Conservation (phyloP, 352 stramenopile species). For the Pythium oligandrum region DNA sequence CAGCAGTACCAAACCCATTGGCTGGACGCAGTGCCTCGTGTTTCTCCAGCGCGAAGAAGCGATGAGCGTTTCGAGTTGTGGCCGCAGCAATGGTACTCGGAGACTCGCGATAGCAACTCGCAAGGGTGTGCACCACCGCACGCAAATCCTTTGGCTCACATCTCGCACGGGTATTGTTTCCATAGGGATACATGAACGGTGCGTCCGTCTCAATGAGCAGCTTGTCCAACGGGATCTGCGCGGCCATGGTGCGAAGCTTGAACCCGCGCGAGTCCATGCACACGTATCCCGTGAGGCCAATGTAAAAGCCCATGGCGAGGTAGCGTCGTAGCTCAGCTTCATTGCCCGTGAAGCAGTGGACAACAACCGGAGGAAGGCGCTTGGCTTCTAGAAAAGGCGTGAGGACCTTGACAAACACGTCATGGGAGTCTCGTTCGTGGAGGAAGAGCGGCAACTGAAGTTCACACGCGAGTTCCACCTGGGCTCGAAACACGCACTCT, state of each 20-base stretch:
- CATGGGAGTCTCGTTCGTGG: conserved; percentile 78
- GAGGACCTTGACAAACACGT: conserved; percentile 43
- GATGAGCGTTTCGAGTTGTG: conserved; percentile 44
- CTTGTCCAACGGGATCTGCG: conserved; percentile 39
- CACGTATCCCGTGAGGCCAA: conserved; percentile 67
- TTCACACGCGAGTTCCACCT: conserved; percentile 86
- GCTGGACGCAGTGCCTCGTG: conserved; percentile 5
- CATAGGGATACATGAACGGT: conserved; percentile 73
- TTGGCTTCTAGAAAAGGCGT: conserved; percentile 37
- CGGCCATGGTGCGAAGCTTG: conserved; percentile 35
- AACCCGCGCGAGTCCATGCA: conserved; percentile 56
- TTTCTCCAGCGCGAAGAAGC: conserved; percentile 43
- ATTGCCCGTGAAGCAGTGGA: conserved; percentile 72
- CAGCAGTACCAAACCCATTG: not conserved
- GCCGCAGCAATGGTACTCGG: conserved; percentile 31
- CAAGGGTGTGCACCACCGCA: conserved; percentile 53
- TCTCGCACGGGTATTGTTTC: conserved; percentile 25
- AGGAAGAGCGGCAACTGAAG: conserved; percentile 91
- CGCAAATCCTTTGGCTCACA: conserved; percentile 67
- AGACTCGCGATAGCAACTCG: conserved; percentile 32
- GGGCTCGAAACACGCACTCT: conserved; percentile 76
- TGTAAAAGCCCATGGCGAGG: conserved; percentile 59
- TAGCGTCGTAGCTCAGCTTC: conserved; percentile 50
- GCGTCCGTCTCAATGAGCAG: conserved; percentile 76
- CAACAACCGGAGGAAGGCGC: conserved; percentile 42